Evolutionary conservation across 805 yeast genomes (phyloP).

Genomic region (Candida glaebosa): DNA sequence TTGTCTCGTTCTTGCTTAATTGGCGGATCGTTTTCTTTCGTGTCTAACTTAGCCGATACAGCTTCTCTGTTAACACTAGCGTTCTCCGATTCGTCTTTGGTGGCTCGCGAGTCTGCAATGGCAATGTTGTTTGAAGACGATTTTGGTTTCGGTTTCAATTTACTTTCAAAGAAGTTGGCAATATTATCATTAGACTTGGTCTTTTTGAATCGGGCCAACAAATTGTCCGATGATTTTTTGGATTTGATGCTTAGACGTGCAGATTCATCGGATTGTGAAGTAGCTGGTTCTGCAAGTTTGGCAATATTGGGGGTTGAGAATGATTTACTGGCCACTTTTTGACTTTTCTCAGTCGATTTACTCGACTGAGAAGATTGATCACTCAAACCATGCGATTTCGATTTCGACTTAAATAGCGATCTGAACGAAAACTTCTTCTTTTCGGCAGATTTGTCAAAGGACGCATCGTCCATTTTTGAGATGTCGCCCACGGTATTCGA

Average conservation of each 20-base stretch:
- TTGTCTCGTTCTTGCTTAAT: background rate
- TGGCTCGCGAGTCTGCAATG: no score
- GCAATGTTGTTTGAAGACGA: no score
- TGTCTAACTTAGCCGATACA: no score
- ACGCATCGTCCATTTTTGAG: slow-evolving; percentile 6
- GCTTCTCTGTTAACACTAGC: no score
- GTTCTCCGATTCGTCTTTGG: no score
- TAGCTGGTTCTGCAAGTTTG: slow-evolving; percentile 3
- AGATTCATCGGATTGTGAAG: background rate
- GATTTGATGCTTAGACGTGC: background rate
- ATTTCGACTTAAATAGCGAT: slow-evolving; percentile 35
- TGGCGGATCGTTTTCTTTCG: background rate
- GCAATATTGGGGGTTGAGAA: slow-evolving; percentile 28
- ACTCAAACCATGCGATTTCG: slow-evolving; percentile 25
- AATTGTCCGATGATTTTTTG: background rate
- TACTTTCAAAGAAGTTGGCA: slow-evolving; percentile 4
- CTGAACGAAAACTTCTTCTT: slow-evolving; percentile 37
- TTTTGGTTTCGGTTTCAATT: no score
- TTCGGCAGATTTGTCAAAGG: slow-evolving; percentile 9
- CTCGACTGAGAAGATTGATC: slow-evolving; percentile 5
- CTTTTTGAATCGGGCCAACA: slow-evolving; percentile 20
- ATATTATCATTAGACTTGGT: slow-evolving; percentile 18
- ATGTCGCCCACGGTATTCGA: slow-evolving; percentile 19
- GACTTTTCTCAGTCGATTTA: slow-evolving; percentile 1
- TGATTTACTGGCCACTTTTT: slow-evolving; percentile 21